A percentile compares a stretch with the other conserved stretches of the same genome.
Evolutionary conservation across 2,329 filamentous ascomycete genomes (phyloP).

Genomic region (Xylaria sp.): DNA sequence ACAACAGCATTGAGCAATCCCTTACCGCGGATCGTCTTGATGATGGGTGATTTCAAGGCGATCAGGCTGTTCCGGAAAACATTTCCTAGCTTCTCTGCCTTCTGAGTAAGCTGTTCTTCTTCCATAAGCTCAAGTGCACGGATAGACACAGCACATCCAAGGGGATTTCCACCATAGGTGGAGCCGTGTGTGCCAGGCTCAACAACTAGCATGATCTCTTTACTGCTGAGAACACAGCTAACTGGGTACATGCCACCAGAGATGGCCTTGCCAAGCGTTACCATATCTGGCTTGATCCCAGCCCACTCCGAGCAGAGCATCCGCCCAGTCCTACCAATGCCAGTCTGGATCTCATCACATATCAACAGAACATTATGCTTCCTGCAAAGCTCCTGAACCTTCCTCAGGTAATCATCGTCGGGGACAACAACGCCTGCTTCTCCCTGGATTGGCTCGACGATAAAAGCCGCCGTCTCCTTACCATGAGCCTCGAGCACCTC

Average conservation of each 20-base stretch:
- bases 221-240: conserved; percentile 86
- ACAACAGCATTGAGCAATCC: conserved; percentile 95
- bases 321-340: conserved; percentile 92
- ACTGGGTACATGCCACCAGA: conserved; percentile 99
- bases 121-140: conserved; percentile 93
- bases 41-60: conserved; percentile 81
- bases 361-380: conserved; percentile 97
- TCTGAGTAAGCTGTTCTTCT: conserved; percentile 88
- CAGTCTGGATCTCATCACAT: conserved; percentile 98
- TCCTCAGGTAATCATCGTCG: conserved; percentile 84
- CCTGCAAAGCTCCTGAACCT: conserved; percentile 86
- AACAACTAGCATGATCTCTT: conserved; percentile 93
- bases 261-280: conserved; percentile 96
- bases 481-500: conserved; percentile 83
- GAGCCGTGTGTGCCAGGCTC: conserved; percentile 97
- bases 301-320: conserved; percentile 96
- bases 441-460: conserved; percentile 96
- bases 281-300: conserved; percentile 92
- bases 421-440: conserved; percentile 97
- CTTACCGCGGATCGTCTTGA: conserved; percentile 88
- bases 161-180: conserved; percentile 97
- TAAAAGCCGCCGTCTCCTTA: conserved; percentile 87
- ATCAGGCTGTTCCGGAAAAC: conserved; percentile 83
- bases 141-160: conserved; percentile 95
- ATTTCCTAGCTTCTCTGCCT: conserved; percentile 82